Percentiles rank a stretch among this genome's conserved stretches.
Conservation (phyloP, 164 flowering plant genomes). For the Akebia trifoliata region DNA sequence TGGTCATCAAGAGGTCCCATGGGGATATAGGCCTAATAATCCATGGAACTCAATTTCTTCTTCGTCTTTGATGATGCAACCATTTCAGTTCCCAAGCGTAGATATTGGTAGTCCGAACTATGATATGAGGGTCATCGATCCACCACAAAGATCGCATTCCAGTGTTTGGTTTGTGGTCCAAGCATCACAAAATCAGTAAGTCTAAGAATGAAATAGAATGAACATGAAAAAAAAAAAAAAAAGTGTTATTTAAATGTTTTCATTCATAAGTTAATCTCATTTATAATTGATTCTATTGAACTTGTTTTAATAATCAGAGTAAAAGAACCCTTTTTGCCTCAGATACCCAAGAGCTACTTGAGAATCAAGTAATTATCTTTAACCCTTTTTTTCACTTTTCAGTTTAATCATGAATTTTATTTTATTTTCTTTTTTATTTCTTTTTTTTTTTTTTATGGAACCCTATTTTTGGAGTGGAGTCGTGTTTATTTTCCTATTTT, state of each 20-base stretch:
- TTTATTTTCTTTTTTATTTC: not conserved
- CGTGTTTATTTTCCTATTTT: not conserved
- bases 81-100: too few species aligned
- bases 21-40: conserved; percentile 41
- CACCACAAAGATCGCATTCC: conserved; percentile 64
- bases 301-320: conserved; percentile 40
- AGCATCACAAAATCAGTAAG: conserved; percentile 78
- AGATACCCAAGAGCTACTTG: conserved; percentile 81
- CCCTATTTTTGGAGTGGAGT: not conserved
- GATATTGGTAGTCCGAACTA: conserved; percentile 35
- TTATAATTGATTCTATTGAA: conserved; percentile 12
- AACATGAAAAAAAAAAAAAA: not conserved
- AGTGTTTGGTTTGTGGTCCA: conserved; percentile 85
- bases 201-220: not conserved
- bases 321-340: conserved; percentile 87
- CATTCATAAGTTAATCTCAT: not conserved
- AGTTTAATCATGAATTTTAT: too few species aligned
- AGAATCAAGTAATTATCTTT: conserved; percentile 64
- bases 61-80: conserved; percentile 26
- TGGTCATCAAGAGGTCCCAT: conserved; percentile 29
- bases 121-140: conserved; percentile 42
- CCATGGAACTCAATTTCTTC: conserved; percentile 7
- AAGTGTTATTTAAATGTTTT: not conserved
- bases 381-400: not conserved
- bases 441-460: not conserved